phyloP scores from a whole-genome alignment of 306 rosid genomes.

The Carpinus fangiana region DNA sequence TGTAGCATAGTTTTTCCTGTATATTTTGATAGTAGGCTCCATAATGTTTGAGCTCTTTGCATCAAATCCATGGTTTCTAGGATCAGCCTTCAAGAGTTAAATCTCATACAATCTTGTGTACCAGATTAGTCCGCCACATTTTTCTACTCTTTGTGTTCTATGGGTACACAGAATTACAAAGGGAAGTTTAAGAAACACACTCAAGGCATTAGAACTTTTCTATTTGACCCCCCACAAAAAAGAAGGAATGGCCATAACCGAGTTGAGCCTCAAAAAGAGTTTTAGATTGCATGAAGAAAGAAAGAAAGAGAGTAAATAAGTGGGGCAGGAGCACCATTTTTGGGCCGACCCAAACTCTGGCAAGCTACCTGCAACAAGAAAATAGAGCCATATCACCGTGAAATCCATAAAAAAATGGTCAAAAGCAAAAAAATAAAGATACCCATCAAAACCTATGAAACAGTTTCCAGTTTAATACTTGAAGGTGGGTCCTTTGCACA shows the following conservation, averaged over 20 bases:
- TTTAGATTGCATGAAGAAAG: neutral
- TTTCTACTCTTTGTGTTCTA: neutral
- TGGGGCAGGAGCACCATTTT: conserved; percentile 59
- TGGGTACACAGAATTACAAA: no score
- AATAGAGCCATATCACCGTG: neutral
- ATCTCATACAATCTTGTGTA: neutral
- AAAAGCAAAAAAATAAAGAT: neutral
- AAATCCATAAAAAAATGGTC: neutral
- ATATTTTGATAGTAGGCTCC: neutral
- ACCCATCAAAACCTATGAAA: neutral
- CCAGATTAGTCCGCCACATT: neutral
- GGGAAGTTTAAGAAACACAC: no score
- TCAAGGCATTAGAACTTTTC: no score
- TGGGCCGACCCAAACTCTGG: conserved; percentile 76
- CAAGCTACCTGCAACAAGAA: conserved; percentile 60
- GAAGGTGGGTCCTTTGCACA: no score
- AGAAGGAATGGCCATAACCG: no score
- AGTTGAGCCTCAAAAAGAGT: neutral
- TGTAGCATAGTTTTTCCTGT: neutral
- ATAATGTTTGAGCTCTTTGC: neutral
- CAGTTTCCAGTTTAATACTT: neutral
- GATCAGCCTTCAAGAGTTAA: neutral
- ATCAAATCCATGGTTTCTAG: neutral
- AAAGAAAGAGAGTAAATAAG: conserved; percentile 41
- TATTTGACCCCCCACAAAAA: no score